Conservation (phyloP, 1,284 basidiomycete genomes). For the Marasmius fiardii region DNA sequence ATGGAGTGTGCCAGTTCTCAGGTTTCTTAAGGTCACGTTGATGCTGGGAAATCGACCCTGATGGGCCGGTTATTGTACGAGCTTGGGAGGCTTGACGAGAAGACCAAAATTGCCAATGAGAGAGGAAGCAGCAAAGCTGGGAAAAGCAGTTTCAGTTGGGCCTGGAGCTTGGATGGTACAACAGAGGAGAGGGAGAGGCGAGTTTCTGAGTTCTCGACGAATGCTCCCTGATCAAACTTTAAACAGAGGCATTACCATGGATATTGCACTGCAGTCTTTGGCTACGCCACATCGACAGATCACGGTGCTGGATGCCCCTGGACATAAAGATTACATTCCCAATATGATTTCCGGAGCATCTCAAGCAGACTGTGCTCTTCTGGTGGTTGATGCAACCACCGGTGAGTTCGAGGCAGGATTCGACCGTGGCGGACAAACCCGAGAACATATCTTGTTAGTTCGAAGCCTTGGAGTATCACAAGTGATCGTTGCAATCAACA, state of each 20-base stretch:
- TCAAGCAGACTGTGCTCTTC: slow-evolving; percentile 92
- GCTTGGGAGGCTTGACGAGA: slow-evolving; percentile 84
- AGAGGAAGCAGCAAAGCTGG: slow-evolving; percentile 88
- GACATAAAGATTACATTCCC: slow-evolving; percentile 96
- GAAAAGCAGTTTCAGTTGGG: slow-evolving; percentile 96
- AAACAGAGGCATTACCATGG: slow-evolving; percentile 93
- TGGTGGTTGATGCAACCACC: slow-evolving; percentile 90
- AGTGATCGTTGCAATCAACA: slow-evolving; percentile 92
- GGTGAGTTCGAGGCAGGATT: slow-evolving; percentile 98
- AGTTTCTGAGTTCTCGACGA: slow-evolving; percentile 19
- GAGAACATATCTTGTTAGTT: slow-evolving; percentile 92
- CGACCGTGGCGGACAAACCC: slow-evolving; percentile 91
- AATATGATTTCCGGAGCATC: slow-evolving; percentile 99
- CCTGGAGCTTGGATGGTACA: slow-evolving; percentile 95
- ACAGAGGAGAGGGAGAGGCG: slow-evolving; percentile 91
- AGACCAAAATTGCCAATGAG: slow-evolving; percentile 82
- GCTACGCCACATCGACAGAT: slow-evolving; percentile 77
- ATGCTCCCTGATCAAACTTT: slow-evolving; percentile 8
- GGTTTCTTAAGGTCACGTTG: slow-evolving; percentile 79
- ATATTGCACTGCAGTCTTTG: slow-evolving; percentile 87
- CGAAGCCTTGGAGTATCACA: slow-evolving; percentile 94
- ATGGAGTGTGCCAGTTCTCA: slow-evolving; percentile 4
- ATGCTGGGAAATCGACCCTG: slow-evolving; percentile 97
- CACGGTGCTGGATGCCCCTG: slow-evolving; percentile 94
- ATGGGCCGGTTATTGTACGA: slow-evolving; percentile 96